These are phyloP conservation scores for Smittium culicis DNA, from an alignment of 371 early-diverging fungal species.

Conservation along the genomic window DNA sequence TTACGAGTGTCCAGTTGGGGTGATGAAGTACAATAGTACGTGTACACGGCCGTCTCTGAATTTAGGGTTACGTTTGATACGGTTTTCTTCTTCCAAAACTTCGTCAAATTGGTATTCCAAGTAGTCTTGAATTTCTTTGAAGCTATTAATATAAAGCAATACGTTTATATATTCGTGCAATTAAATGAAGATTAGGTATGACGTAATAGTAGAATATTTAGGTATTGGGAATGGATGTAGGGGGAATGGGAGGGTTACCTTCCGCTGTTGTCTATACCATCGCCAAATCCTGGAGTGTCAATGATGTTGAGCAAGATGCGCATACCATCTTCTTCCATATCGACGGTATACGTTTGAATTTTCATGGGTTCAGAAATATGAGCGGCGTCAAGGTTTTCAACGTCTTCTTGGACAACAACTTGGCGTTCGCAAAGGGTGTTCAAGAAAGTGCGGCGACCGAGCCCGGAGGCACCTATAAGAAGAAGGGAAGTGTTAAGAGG, in stretches of 20 bases:
- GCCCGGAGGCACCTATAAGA: constrained; percentile 40
- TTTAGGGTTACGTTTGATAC: constrained; percentile 85
- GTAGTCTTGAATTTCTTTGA: constrained; percentile 58
- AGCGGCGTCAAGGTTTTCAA: constrained; percentile 68
- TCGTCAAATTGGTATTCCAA: constrained; percentile 81
- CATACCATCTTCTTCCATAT: constrained; percentile 92
- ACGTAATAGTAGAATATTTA: constrained; percentile 83
- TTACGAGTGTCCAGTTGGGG: constrained; percentile 90
- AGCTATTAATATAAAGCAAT: constrained; percentile 89
- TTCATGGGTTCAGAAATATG: constrained; percentile 79
- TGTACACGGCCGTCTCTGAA: constrained; percentile 96
- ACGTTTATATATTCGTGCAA: constrained; percentile 69
- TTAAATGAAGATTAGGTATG: constrained; percentile 61
- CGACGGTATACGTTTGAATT: constrained; percentile 62
- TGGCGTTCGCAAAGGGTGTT: constrained; percentile 83
- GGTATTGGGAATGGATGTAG: constrained; percentile 86
- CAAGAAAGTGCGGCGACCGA: constrained; percentile 94
- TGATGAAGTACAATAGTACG: constrained; percentile 94
- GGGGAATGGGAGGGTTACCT: constrained; percentile 89
- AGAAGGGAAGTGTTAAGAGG: background rate
- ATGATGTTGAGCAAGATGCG: constrained; percentile 81
- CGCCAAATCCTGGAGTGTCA: constrained; percentile 97
- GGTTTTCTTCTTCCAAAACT: constrained; percentile 71
- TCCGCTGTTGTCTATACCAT: constrained; percentile 76
- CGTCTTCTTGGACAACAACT: constrained; percentile 54